Conservation (phyloP, 495 filamentous ascomycete species). For the Xylaria castorea region DNA sequence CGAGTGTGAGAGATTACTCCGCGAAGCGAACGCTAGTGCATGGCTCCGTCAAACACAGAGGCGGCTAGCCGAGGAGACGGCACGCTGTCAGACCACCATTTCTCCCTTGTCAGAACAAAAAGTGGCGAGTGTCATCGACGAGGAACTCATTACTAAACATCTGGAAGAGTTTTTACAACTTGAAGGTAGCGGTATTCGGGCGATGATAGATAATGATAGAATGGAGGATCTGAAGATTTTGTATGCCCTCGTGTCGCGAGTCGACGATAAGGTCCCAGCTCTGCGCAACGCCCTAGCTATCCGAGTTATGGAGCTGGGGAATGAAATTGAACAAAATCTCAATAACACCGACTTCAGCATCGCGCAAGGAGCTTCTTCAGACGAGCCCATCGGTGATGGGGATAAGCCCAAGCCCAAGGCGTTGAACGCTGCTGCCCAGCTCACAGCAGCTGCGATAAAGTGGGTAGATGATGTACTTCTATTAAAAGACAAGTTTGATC, state of each 20-base stretch:
- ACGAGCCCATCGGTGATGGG: constrained; percentile 56
- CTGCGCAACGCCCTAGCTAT: constrained; percentile 73
- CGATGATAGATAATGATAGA: constrained; percentile 92
- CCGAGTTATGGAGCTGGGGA: constrained; percentile 80
- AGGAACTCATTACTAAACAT: constrained; percentile 76
- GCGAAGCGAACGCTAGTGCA: constrained; percentile 76
- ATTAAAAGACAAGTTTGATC: constrained; percentile 90
- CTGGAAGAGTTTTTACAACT: constrained; percentile 83
- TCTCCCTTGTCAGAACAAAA: constrained; percentile 72
- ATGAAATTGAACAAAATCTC: constrained; percentile 77
- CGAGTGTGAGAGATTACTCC: constrained; percentile 76
- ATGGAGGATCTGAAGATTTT: constrained; percentile 76
- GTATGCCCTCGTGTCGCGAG: constrained; percentile 76
- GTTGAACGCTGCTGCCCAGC: constrained; percentile 54
- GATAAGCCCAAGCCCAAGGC: constrained; percentile 52
- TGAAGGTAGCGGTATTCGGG: constrained; percentile 80
- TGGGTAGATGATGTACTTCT: constrained; percentile 92
- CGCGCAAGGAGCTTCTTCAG: constrained; percentile 50
- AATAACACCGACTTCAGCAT: constrained; percentile 54
- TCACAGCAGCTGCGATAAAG: constrained; percentile 82
- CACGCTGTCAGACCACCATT: constrained; percentile 80
- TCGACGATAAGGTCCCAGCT: constrained; percentile 76
- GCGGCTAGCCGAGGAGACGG: constrained; percentile 79
- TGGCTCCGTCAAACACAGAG: constrained; percentile 81
- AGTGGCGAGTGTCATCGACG: constrained; percentile 78